A percentile compares a stretch with the other conserved stretches of the same genome.
Evolutionary conservation across 805 yeast genomes (phyloP).

Genomic region (Saccharomycopsis olivae): DNA sequence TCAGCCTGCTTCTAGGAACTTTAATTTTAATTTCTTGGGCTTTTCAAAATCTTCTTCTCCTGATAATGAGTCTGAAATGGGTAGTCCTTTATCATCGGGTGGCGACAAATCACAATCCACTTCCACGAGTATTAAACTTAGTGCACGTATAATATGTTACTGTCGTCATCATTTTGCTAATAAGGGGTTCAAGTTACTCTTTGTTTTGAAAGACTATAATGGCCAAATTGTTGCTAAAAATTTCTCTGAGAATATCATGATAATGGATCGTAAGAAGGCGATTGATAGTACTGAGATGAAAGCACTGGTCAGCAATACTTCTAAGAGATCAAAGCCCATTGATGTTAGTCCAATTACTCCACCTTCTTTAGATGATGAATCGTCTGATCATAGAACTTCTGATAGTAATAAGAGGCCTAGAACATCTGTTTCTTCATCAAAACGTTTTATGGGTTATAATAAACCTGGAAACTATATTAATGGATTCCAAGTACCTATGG

Average conservation of each 20-base stretch:
- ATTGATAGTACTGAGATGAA: slow-evolving; percentile 14
- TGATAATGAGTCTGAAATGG: background rate
- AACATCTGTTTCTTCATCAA: background rate
- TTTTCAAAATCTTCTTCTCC: too few species aligned
- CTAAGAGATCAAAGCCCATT: slow-evolving; percentile 7
- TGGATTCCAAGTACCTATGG: background rate
- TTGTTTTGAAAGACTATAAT: slow-evolving; percentile 49
- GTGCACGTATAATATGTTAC: slow-evolving; percentile 82
- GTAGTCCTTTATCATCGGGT: background rate
- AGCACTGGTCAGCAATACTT: background rate
- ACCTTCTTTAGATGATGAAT: slow-evolving; percentile 14
- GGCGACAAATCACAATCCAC: slow-evolving; percentile 1
- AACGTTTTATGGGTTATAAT: too few species aligned
- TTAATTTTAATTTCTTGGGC: slow-evolving; percentile 2
- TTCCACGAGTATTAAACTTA: slow-evolving; percentile 34
- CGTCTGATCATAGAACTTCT: slow-evolving; percentile 8
- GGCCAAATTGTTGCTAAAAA: slow-evolving; percentile 64
- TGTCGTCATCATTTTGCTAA: slow-evolving; percentile 90
- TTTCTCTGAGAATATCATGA: slow-evolving; percentile 67
- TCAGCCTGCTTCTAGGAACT: slow-evolving; percentile 1
- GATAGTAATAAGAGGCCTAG: background rate
- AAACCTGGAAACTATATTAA: background rate
- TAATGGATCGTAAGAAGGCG: slow-evolving; percentile 87
- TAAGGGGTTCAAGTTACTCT: slow-evolving; percentile 69
- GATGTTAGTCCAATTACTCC: slow-evolving; percentile 14